Base-by-base conservation (phyloP, 352 stramenopile species). In the Phytophthora colocasiae region DNA sequence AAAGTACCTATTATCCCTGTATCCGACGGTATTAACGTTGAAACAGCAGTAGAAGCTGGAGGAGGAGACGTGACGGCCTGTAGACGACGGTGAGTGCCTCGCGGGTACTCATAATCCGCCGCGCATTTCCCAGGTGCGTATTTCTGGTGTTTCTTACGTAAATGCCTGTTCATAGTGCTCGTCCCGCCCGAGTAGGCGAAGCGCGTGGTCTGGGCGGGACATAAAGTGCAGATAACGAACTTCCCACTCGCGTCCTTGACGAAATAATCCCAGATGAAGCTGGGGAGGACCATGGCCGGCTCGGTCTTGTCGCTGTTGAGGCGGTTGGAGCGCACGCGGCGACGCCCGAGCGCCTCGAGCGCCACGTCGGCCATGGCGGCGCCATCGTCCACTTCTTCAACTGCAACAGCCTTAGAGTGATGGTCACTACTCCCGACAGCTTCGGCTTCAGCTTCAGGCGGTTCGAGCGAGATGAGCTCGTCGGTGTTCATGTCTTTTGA, bases 251-350 rank as follows among this genome's bases (percentile, higher is more conserved):
- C 64, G 57, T 91, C 83, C 56, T 92, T 92, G 50, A 91, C 70
- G 61, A 94, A 94, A 61, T 90, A 92, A 73, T 94, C 83, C 86
- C 86, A 94, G 51, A 94, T 94, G 72, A 92, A 94, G 50, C 75
- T 88, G 27, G 86, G 85, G 26, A 93, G 73, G 58, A 80, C 84
- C 78, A 91, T 87, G 10, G 72, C 70, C 31, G 81, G 63, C 54
- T 91, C 82, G 59, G 67, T 66, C 67, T 90, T 90, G 62, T 87
- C 81, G 22, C 76, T 73, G 32, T 73, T 46, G 27, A 71, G 73
- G 3, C 71, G 63, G 3, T 47, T 46, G 1, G 39, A 12, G 9
- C 71, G 63, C 0, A 50, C 56, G 26, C 72, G 54, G 3, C 58
- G 46, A n/a, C 69, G 65, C 19, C 40, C 63, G 26, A 34, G 10